phyloP scores from a whole-genome alignment of 495 filamentous ascomycete species.

The Penicillium soppii region DNA sequence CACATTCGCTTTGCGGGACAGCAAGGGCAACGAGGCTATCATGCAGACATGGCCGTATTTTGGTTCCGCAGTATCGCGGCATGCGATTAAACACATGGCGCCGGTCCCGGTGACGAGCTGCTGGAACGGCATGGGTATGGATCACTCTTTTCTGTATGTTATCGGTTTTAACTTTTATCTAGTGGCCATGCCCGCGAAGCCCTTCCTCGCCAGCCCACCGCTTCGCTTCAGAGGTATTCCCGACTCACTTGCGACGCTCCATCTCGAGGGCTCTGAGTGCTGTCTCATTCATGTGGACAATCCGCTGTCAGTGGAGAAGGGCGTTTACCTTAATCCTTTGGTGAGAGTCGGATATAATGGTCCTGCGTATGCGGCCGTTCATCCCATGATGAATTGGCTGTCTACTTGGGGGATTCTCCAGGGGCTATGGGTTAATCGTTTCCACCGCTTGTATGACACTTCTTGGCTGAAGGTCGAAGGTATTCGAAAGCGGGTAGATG shows the following conservation, averaged over 20 bases:
- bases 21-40: constrained; percentile 57
- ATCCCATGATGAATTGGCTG: constrained; percentile 44
- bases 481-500: constrained; percentile 39
- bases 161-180: constrained; percentile 4
- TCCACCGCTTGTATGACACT: constrained; percentile 49
- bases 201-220: constrained; percentile 50
- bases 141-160: neutral
- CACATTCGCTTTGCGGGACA: constrained; percentile 80
- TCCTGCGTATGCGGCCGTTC: constrained; percentile 55
- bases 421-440: constrained; percentile 59
- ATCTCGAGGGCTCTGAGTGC: constrained; percentile 80
- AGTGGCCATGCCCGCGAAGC: constrained; percentile 57
- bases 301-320: constrained; percentile 46
- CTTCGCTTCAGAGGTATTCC: constrained; percentile 69
- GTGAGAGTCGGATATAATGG: constrained; percentile 72
- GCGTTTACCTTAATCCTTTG: constrained; percentile 75
- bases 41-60: constrained; percentile 81
- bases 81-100: constrained; percentile 51
- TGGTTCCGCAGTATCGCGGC: constrained; percentile 54
- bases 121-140: constrained; percentile 76
- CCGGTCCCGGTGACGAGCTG: constrained; percentile 73
- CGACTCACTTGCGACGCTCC: constrained; percentile 63
- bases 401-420: constrained; percentile 26
- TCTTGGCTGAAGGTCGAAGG: constrained; percentile 35
- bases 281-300: constrained; percentile 84